Percentiles rank a stretch among this genome's conserved stretches.
phyloP scores from a whole-genome alignment of 768 basidiomycete species.

The Russula lepida region DNA sequence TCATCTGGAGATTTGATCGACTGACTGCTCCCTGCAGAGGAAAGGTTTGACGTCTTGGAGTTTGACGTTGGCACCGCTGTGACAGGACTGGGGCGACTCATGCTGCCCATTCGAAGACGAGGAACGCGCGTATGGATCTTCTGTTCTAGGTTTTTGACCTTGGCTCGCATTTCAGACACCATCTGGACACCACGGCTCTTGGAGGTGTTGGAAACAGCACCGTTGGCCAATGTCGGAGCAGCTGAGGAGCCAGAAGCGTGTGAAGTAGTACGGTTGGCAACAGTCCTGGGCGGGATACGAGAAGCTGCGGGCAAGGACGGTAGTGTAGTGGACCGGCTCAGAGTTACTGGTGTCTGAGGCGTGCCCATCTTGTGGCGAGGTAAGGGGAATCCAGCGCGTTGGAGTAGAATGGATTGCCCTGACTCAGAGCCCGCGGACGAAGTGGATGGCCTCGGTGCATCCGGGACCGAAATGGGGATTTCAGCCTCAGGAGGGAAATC shows the following conservation, averaged over 20 bases:
- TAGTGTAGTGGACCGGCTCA: conserved; percentile 49
- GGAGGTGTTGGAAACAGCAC: conserved; percentile 38
- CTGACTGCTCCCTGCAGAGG: conserved; percentile 5
- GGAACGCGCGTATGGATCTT: conserved; percentile 85
- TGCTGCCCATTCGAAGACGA: conserved; percentile 72
- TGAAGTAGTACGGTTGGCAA: conserved; percentile 28
- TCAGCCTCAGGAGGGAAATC: conserved; percentile 39
- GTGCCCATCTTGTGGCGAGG: conserved; percentile 34
- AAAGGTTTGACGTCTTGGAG: conserved; percentile 12
- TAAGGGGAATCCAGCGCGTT: conserved; percentile 41
- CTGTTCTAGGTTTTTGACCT: conserved; percentile 74
- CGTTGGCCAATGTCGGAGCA: conserved; percentile 26
- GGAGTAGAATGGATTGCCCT: conserved; percentile 42
- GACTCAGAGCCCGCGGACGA: conserved; percentile 24
- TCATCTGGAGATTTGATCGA: conserved; percentile 29
- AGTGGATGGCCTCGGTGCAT: conserved; percentile 14
- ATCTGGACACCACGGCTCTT: conserved; percentile 83
- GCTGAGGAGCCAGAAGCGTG: conserved; percentile 29
- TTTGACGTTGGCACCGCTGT: conserved; percentile 21
- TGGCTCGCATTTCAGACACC: conserved; percentile 86
- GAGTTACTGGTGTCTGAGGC: conserved; percentile 35
- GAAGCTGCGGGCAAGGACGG: conserved; percentile 42
- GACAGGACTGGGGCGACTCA: conserved; percentile 40
- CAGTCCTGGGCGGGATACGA: conserved; percentile 36
- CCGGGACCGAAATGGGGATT: conserved; percentile 1